Conservation (phyloP, 306 rosid genomes). For the Vicia sativa region DNA sequence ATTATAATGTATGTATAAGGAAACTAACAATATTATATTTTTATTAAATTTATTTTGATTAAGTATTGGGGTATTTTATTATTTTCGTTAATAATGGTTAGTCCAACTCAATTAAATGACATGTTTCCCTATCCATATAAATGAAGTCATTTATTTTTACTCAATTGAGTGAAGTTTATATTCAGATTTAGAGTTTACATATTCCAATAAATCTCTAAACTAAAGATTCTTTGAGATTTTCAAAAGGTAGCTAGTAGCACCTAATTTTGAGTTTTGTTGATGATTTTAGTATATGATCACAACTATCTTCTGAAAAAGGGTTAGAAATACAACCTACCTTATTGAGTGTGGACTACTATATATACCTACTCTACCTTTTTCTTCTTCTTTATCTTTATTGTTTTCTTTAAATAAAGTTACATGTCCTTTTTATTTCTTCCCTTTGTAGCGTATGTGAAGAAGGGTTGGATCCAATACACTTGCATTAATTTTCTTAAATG, state of each 20-base stretch:
- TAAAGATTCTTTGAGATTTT: conserved; percentile 1
- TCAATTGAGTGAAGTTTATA: not conserved
- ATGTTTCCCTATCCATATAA: not conserved
- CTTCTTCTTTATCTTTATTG: conserved; percentile 39
- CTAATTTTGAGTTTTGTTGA: not conserved
- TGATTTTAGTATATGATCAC: conserved; percentile 28
- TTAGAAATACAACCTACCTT: conserved; percentile 36
- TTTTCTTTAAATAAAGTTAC: conserved; percentile 40
- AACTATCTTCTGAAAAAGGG: conserved; percentile 42
- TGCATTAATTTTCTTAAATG: conserved; percentile 11
- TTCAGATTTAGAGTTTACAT: not conserved
- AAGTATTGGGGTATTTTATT: no score
- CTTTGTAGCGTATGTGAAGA: conserved; percentile 9
- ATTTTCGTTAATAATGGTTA: no score
- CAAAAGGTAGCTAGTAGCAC: not conserved
- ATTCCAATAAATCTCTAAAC: conserved; percentile 21
- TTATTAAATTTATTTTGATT: no score
- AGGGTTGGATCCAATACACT: conserved; percentile 10
- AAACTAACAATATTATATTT: no score
- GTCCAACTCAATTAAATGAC: not conserved
- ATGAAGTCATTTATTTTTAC: not conserved
- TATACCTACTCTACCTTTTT: conserved; percentile 35
- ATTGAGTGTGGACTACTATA: conserved; percentile 28
- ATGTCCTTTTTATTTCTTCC: conserved; percentile 8
- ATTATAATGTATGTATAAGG: no score